These are phyloP conservation scores for Gentiana dahurica DNA, from an alignment of 257 asterid species.

Conservation along the genomic window DNA sequence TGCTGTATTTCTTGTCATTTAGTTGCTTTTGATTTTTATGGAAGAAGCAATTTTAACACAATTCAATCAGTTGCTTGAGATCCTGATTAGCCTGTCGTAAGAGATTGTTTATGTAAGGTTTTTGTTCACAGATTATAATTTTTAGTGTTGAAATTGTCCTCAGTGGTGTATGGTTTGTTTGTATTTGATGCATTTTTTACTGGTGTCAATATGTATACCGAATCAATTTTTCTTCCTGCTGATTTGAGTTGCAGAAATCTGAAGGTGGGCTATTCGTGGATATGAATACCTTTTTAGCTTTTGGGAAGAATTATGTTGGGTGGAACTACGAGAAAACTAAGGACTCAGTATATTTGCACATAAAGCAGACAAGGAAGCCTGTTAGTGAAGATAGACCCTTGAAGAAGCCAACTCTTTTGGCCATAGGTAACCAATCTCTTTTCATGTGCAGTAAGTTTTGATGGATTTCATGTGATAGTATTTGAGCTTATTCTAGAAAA, in stretches of 20 bases:
- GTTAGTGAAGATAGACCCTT: slow-evolving; percentile 83
- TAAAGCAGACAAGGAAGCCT: slow-evolving; percentile 54
- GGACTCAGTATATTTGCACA: slow-evolving; percentile 80
- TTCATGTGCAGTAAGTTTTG: slow-evolving; percentile 2
- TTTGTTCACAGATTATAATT: too few relatives aligned
- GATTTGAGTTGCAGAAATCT: slow-evolving; percentile 43
- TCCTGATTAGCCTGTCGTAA: too few relatives aligned
- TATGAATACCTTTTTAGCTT: slow-evolving; percentile 83
- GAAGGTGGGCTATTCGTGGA: slow-evolving; percentile 88
- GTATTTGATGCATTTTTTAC: not conserved
- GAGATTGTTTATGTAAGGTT: too few relatives aligned
- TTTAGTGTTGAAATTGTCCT: too few relatives aligned
- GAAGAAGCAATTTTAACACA: too few relatives aligned
- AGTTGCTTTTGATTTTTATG: too few relatives aligned
- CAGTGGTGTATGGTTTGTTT: not conserved
- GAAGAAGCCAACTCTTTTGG: slow-evolving; percentile 89
- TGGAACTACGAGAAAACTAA: slow-evolving; percentile 95
- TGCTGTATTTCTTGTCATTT: too few relatives aligned
- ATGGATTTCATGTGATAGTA: not conserved
- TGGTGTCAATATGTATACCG: not conserved
- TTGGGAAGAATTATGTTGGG: slow-evolving; percentile 77
- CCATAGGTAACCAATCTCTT: slow-evolving; percentile 50
- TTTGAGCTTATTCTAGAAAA: not conserved
- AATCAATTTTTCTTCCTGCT: not conserved
- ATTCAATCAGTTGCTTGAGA: too few relatives aligned